Evolutionary conservation across 2,329 filamentous ascomycete species (phyloP), one percentile per base, ranked within the genome.

Genomic region (Calycina herbarum): DNA sequence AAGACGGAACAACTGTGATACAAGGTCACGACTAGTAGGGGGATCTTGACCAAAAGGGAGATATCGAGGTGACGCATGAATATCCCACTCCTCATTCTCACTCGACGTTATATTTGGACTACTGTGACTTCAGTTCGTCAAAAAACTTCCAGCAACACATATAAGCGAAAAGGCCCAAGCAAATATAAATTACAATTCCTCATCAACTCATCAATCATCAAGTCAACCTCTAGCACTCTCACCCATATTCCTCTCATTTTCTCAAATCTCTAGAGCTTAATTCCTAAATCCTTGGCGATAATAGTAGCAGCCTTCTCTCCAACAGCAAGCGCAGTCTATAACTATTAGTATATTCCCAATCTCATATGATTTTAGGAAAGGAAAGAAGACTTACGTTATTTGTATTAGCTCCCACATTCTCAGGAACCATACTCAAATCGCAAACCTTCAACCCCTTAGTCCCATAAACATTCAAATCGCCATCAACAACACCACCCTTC

Each of bases 321-420:
- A 33, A 80, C 73, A 13, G 76, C 76, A 62, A 82, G 72, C 1
- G 81, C 80, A 0, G 79, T 81, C 48, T 54, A n/a, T 13, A 40
- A 13, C n/a, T 3, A 27, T 54, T 24, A 54, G 48, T 5, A 54
- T 13, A 27, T n/a, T 24, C 24, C 45, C n/a, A 5, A 3, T 10
- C 45, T 7, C 7, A 7, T 20, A 24, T 24, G 20, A 2, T 8
- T 51, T 10, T 7, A 24, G 2, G 10, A 48, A 48, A 24, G n/a
- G 20, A 24, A n/a, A 24, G 1, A 27, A 13, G 10, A 54, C 48
- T 54, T 13, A 27, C 48, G 48, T 81, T 80, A 63, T 80, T 79
- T 1, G 80, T 82, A 66, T 82, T 82, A 0, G 77, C 79, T 3
- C 77, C 80, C 4, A 82, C 79, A 65, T 76, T 76, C 65, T 74